A percentile compares a stretch with the other conserved stretches of the same genome.
phyloP scores from a whole-genome alignment of 1,284 basidiomycete species.

The Baeospora myosura region DNA sequence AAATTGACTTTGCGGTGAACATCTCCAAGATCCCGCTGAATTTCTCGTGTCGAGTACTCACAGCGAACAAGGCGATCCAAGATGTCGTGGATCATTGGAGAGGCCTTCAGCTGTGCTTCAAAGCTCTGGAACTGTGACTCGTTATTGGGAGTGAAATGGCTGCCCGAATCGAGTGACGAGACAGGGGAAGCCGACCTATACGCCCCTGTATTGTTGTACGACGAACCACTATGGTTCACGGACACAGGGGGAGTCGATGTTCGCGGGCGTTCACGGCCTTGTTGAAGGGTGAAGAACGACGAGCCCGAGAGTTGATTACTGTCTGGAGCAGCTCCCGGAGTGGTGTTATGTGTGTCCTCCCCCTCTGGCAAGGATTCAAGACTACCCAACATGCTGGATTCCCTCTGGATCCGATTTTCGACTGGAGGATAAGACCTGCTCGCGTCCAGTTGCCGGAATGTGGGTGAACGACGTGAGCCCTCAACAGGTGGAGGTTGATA shows the following conservation, averaged over 20 bases:
- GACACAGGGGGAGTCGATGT: constrained; percentile 32
- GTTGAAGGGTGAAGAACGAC: constrained; percentile 28
- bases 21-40: constrained; percentile 68
- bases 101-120: constrained; percentile 65
- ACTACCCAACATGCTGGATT: constrained; percentile 42
- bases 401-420: constrained; percentile 37
- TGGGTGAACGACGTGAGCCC: constrained; percentile 37
- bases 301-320: constrained; percentile 24
- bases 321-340: constrained; percentile 22
- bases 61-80: constrained; percentile 67
- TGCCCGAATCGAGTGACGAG: constrained; percentile 68
- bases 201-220: constrained; percentile 34
- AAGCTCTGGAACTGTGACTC: constrained; percentile 41
- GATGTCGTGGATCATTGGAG: constrained; percentile 69
- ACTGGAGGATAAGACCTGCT: constrained; percentile 35
- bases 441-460: constrained; percentile 38
- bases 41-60: constrained; percentile 64
- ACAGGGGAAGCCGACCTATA: constrained; percentile 65
- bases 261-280: constrained; percentile 24
- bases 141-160: constrained; percentile 43
- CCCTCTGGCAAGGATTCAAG: constrained; percentile 49
- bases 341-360: constrained; percentile 33
- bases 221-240: constrained; percentile 23
- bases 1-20: constrained; percentile 72
- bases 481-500: constrained; percentile 28